Evolutionary conservation across 441 rosid genomes (phyloP).

Genomic region (Erodium moschatum): DNA sequence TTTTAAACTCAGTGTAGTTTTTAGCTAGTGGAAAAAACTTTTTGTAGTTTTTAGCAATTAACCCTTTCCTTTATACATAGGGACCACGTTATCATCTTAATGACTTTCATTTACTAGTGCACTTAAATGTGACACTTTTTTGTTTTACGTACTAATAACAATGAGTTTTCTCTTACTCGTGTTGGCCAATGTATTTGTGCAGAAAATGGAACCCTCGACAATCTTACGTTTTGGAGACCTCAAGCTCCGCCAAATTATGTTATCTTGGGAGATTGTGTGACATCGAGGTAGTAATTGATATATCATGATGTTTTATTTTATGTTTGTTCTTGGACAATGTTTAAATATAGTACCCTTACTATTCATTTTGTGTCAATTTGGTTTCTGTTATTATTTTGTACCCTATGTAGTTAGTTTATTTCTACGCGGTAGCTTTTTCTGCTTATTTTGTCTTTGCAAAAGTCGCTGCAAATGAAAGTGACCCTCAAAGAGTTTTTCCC

Average conservation of each 20-base stretch:
- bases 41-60: too few species aligned
- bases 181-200: constrained; percentile 27
- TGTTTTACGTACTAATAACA: not conserved
- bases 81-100: not conserved
- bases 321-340: not conserved
- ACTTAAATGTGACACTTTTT: not conserved
- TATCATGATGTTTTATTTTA: not conserved
- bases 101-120: not conserved
- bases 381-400: not conserved
- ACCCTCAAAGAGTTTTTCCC: not conserved
- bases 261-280: constrained; percentile 96
- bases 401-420: not conserved
- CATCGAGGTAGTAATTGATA: constrained; percentile 61
- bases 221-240: constrained; percentile 97
- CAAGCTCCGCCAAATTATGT: constrained; percentile 94
- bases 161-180: constrained; percentile 16
- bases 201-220: constrained; percentile 72
- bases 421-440: not conserved
- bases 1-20: too few species aligned
- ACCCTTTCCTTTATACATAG: not conserved
- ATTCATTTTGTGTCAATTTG: not conserved
- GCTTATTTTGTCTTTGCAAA: not conserved
- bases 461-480: too few species aligned
- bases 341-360: not conserved
- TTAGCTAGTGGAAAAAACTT: too few species aligned